phyloP scores from a whole-genome alignment of 371 early-diverging fungal genomes.

The Chytridium lagenaria region DNA sequence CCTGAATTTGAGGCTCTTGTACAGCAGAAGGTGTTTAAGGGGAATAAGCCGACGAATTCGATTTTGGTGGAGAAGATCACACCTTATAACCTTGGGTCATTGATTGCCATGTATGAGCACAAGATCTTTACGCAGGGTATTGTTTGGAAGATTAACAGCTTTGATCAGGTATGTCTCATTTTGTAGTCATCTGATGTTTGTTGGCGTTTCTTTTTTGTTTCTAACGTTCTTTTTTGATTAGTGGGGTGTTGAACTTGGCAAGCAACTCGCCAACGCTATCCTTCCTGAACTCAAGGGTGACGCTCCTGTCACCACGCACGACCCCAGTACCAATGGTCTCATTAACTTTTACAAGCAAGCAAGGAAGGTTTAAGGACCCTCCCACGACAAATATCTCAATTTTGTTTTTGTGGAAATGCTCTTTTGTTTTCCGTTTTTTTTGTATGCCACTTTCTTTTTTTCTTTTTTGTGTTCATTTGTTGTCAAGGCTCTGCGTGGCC shows the following conservation, averaged over 20 bases:
- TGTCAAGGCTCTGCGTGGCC: no score
- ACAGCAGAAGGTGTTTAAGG: conserved; percentile 93
- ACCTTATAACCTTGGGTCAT: conserved; percentile 91
- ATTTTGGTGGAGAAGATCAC: conserved; percentile 91
- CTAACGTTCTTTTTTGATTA: conserved; percentile 46
- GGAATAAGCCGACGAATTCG: conserved; percentile 97
- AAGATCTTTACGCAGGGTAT: conserved; percentile 99
- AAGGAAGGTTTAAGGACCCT: conserved; percentile 30
- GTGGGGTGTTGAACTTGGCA: conserved; percentile 99
- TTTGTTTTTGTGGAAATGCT: no score
- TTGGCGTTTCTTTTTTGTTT: conserved; percentile 10
- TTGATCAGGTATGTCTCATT: conserved; percentile 51
- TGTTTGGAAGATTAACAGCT: conserved; percentile 94
- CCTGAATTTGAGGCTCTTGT: conserved; percentile 69
- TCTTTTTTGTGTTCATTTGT: no score
- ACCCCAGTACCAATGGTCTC: conserved; percentile 91
- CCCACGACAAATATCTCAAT: no score
- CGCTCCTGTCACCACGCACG: conserved; percentile 73
- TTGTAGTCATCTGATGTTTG: background rate
- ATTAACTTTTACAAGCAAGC: conserved; percentile 77
- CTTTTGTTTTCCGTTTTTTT: no score
- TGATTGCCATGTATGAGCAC: conserved; percentile 99
- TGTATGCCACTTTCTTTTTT: no score
- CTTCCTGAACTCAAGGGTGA: conserved; percentile 78
- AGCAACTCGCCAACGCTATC: conserved; percentile 97